phyloP scores from a whole-genome alignment of 2,329 filamentous ascomycete species.

The Orbilia oligospora region DNA sequence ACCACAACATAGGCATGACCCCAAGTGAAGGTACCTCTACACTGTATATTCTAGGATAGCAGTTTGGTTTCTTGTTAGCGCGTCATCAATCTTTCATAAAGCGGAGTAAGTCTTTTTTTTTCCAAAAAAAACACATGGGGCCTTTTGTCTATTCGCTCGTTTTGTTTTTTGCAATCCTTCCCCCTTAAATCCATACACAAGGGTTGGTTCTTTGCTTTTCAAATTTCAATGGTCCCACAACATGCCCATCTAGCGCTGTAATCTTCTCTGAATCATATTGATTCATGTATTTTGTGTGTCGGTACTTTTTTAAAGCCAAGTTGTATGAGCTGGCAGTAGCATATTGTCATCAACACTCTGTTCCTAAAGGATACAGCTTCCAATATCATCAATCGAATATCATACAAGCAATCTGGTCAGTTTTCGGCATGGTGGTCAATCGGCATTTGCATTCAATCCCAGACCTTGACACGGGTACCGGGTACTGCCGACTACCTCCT shows the following conservation, averaged over 20 bases:
- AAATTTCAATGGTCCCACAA: not conserved
- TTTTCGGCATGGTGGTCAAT: conserved; percentile 8
- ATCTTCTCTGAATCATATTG: conserved; percentile 14
- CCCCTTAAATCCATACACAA: not conserved
- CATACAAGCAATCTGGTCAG: conserved; percentile 17
- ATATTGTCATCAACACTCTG: conserved; percentile 12
- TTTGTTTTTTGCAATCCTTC: not conserved
- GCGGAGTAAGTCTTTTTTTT: conserved; percentile 23
- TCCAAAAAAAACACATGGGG: too few relatives aligned
- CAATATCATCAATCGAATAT: conserved; percentile 21
- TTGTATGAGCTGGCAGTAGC: conserved; percentile 21
- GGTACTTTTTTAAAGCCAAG: conserved; percentile 6
- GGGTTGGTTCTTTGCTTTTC: conserved; percentile 2
- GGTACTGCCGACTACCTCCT: conserved; percentile 10
- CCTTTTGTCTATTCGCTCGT: not conserved
- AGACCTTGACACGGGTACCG: conserved; percentile 13
- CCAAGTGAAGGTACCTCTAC: not conserved
- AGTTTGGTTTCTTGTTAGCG: conserved; percentile 12
- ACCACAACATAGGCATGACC: conserved; percentile 15
- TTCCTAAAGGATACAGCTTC: conserved; percentile 14
- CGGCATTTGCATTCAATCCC: conserved; percentile 5
- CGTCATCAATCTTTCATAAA: conserved; percentile 19
- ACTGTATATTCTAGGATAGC: conserved; percentile 25
- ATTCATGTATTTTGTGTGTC: conserved; percentile 11
- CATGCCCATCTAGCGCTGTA: not conserved